Evolutionary conservation across 805 yeast species (phyloP), one percentile per base, ranked within the genome.

Genomic region (Cyberlindnera saturnus): DNA sequence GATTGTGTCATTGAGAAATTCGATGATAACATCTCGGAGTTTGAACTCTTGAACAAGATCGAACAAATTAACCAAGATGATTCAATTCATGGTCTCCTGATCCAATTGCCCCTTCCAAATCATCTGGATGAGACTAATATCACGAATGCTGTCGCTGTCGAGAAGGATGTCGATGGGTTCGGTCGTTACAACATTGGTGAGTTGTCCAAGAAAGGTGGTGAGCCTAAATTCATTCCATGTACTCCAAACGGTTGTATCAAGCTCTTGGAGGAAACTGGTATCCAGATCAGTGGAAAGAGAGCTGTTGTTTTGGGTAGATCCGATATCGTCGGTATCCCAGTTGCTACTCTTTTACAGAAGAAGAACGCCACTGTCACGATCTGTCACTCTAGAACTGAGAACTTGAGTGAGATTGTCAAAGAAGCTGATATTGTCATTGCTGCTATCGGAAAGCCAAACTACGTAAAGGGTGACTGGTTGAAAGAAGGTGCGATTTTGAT

Each of bases 281-380:
- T 82, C 18, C 62, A 66, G 8, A 59, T 85, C 37, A 59, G 66
- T 29, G 93, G 93, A 49, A 74, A 81, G 47, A 73, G 78, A 56
- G 91, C 90, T n/a, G 93, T 86, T 34, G 89, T 86, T 18, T 67
- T 86, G 49, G 95, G 95, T 39, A 75, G 95, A 66, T 82, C 90
- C 32, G 91, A 86, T 63, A 86, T 86, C 51, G 95, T 86, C 28
- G 95, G 95, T 47, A 76, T 81, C 42, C 95, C 95, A 34, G 78
- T 85, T 44, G 79, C 91, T 35, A 75, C 81, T 31, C 67, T 86
- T 61, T 69, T 86, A 56, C 81, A 77, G 56, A 78, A 79, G 60
- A 77, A 77, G 50, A 74, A 86, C 59, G 88, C 91, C 41, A 83
- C 86, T 16, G 93, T 86, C 36, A 82, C 93, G 13, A 68, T 75